Conservation (phyloP, 805 yeast species). For the Yamadazyma takamatsuzukensis region DNA sequence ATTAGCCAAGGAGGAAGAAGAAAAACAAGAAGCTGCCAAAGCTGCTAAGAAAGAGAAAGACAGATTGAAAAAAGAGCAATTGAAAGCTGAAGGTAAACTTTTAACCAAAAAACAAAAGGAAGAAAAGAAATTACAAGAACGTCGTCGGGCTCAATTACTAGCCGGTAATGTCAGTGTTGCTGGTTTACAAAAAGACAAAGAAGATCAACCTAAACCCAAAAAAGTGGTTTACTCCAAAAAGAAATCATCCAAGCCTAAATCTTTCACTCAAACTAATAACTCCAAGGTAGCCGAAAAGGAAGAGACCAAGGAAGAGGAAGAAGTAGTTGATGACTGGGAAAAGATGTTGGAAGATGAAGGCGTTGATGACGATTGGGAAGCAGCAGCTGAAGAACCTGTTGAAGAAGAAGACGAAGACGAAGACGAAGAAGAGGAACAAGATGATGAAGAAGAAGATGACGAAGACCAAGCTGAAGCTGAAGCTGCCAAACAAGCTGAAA, state of each 20-base stretch:
- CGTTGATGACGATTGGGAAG: conserved; percentile 51
- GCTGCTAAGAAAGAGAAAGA: conserved; percentile 82
- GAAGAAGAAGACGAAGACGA: conserved; percentile 27
- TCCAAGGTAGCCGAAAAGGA: conserved; percentile 13
- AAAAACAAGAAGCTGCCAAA: conserved; percentile 53
- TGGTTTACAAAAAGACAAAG: conserved; percentile 49
- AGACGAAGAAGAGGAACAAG: conserved; percentile 29
- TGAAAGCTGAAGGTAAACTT: conserved; percentile 93
- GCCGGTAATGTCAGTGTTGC: conserved; percentile 72
- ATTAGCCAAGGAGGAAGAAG: conserved; percentile 59
- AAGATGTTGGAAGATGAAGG: conserved; percentile 51
- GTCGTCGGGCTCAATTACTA: conserved; percentile 82
- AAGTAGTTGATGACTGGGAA: conserved; percentile 85
- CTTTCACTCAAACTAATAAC: conserved; percentile 28
- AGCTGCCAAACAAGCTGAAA: conserved; percentile 25
- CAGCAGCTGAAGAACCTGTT: conserved; percentile 28
- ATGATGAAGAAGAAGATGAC: conserved; percentile 26
- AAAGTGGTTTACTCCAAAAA: conserved; percentile 69
- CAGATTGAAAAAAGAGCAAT: conserved; percentile 79
- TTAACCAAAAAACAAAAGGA: conserved; percentile 94
- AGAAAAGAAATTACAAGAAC: conserved; percentile 79
- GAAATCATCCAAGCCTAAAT: conserved; percentile 51
- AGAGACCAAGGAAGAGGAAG: conserved; percentile 26
- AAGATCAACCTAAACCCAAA: conserved; percentile 48
- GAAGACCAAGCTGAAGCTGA: conserved; percentile 27